phyloP scores from a whole-genome alignment of 73 alveolate genomes.

The Paramecium biaurelia region DNA sequence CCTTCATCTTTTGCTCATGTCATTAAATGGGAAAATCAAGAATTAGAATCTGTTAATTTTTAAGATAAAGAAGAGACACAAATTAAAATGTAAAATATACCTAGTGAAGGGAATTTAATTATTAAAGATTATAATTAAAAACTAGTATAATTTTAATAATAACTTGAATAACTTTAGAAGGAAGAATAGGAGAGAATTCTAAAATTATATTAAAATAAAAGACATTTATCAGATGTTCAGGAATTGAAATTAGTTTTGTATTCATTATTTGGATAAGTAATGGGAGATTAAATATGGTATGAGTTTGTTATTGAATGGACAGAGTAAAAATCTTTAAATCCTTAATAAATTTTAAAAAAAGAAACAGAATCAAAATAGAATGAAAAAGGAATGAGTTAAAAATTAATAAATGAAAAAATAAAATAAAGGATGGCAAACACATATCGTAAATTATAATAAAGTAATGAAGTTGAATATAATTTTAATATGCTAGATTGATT shows the following conservation, averaged over 20 bases:
- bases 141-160: not conserved
- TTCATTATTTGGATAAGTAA: conserved; percentile 18
- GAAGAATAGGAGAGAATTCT: not conserved
- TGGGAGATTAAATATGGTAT: conserved; percentile 44
- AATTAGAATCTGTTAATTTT: not conserved
- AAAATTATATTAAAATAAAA: conserved; percentile 35
- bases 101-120: not conserved
- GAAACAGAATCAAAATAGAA: not conserved
- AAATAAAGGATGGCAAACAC: not conserved
- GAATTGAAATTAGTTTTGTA: conserved; percentile 32
- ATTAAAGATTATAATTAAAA: conserved; percentile 21
- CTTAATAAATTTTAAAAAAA: conserved; percentile 9
- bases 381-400: not conserved
- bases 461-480: not conserved
- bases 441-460: not conserved
- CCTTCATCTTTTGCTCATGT: conserved; percentile 41
- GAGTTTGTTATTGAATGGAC: conserved; percentile 46
- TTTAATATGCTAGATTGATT: conserved; percentile 27
- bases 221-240: conserved; percentile 33
- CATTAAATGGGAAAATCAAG: conserved; percentile 33
- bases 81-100: not conserved
- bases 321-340: conserved; percentile 1
- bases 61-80: not conserved
- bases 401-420: not conserved
- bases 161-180: not conserved